These are phyloP conservation scores for Plasmodium inui DNA, from an alignment of 169 alveolate genomes.

Conservation along the genomic window DNA sequence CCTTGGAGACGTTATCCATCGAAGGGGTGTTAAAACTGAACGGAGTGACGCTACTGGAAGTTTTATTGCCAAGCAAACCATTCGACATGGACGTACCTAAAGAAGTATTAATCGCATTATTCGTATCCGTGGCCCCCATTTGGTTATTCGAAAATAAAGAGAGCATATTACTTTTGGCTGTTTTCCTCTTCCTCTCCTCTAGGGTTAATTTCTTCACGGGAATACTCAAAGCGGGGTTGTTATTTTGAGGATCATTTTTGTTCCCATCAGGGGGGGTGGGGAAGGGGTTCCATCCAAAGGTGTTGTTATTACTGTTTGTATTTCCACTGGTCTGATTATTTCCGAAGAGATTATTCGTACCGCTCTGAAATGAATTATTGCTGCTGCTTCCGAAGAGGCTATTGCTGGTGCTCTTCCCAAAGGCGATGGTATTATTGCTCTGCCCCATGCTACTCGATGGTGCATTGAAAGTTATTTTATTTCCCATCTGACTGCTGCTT, in stretches of 20 bases:
- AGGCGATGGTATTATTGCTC: background rate
- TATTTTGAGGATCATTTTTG: slow-evolving; percentile 7
- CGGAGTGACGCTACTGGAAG: background rate
- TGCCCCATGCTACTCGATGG: background rate
- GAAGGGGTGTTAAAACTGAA: background rate
- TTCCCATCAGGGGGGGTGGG: background rate
- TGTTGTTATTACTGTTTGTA: background rate
- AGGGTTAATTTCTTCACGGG: slow-evolving; percentile 64
- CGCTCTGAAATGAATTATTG: background rate
- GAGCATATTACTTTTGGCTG: slow-evolving; percentile 50
- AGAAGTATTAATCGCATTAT: background rate
- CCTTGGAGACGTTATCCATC: background rate
- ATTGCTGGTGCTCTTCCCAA: background rate
- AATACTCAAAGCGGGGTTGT: background rate
- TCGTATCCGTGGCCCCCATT: background rate
- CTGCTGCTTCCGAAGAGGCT: background rate
- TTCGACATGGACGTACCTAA: background rate
- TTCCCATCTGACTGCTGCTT: background rate
- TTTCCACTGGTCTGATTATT: background rate
- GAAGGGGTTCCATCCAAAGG: slow-evolving; percentile 4
- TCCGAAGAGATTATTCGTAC: background rate
- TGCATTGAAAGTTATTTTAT: slow-evolving; percentile 4
- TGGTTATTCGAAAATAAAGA: slow-evolving; percentile 56
- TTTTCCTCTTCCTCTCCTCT: slow-evolving; percentile 73
- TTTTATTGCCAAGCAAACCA: background rate